These are phyloP conservation scores for Macrolepiota dolichaula DNA, from an alignment of 768 basidiomycete species.

Conservation along the genomic window DNA sequence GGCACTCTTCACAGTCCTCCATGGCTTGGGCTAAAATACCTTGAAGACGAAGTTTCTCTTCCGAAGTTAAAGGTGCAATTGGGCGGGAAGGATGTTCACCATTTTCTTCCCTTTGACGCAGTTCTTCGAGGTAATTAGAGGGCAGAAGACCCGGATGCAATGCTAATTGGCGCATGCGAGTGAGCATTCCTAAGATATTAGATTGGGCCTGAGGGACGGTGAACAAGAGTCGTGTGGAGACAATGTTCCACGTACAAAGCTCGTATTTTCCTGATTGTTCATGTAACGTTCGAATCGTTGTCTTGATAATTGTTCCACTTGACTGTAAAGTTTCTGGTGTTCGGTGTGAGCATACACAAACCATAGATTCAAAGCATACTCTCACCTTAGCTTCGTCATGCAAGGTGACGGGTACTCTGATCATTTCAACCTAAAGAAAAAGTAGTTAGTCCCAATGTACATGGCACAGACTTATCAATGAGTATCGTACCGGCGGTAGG, in stretches of 20 bases:
- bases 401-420: conserved; percentile 66
- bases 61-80: conserved; percentile 42
- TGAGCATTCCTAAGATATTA: conserved; percentile 79
- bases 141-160: conserved; percentile 80
- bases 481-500: conserved; percentile 58
- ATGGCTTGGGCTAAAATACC: conserved; percentile 57
- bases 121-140: conserved; percentile 61
- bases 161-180: conserved; percentile 78
- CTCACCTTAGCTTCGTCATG: conserved; percentile 61
- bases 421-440: conserved; percentile 66
- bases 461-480: not conserved
- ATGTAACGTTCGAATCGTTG: conserved; percentile 60
- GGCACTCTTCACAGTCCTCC: conserved; percentile 83
- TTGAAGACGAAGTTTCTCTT: conserved; percentile 56
- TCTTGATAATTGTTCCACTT: conserved; percentile 60
- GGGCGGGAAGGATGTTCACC: conserved; percentile 23
- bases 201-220: conserved; percentile 48
- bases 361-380: not conserved
- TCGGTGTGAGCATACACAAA: conserved; percentile 7
- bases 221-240: not conserved
- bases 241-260: conserved; percentile 31
- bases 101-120: conserved; percentile 39
- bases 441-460: not conserved
- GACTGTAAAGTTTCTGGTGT: conserved; percentile 59
- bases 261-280: conserved; percentile 31